Evolutionary conservation across 2,329 filamentous ascomycete genomes (phyloP).

Genomic region (Lomentospora prolificans): DNA sequence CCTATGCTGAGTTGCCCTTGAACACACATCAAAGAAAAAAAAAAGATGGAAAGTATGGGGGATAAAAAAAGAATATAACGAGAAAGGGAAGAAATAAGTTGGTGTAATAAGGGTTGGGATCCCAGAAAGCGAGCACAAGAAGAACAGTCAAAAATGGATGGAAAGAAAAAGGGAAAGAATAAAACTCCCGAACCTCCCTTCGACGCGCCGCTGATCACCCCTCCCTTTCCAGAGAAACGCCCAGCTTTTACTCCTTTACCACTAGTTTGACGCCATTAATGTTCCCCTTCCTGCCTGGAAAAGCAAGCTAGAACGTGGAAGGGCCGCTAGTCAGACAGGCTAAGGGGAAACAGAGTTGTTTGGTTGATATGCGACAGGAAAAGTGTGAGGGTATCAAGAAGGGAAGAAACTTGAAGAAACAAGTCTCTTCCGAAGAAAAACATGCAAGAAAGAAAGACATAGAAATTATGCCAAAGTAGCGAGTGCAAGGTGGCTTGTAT

Average conservation of each 20-base stretch:
- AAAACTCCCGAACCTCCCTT: background rate
- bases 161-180: background rate
- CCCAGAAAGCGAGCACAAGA: too few species aligned
- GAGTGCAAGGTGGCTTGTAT: background rate
- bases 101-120: too few species aligned
- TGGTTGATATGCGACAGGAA: background rate
- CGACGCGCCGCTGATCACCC: background rate
- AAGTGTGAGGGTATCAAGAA: background rate
- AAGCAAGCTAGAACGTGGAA: too few species aligned
- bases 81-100: constrained; percentile 7
- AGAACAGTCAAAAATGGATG: background rate
- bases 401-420: background rate
- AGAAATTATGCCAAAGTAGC: background rate
- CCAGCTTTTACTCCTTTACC: background rate
- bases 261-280: background rate
- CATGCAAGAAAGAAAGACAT: background rate
- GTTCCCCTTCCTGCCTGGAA: background rate
- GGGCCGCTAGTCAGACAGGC: background rate
- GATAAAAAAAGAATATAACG: background rate
- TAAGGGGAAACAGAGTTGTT: background rate
- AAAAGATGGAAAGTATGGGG: background rate
- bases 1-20: background rate
- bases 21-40: background rate
- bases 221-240: background rate
- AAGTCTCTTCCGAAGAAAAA: background rate